Percentiles rank a stretch among this genome's conserved stretches.
Evolutionary conservation across 208 protist genomes (phyloP).

Genomic region (Acanthamoeba castellanii): DNA sequence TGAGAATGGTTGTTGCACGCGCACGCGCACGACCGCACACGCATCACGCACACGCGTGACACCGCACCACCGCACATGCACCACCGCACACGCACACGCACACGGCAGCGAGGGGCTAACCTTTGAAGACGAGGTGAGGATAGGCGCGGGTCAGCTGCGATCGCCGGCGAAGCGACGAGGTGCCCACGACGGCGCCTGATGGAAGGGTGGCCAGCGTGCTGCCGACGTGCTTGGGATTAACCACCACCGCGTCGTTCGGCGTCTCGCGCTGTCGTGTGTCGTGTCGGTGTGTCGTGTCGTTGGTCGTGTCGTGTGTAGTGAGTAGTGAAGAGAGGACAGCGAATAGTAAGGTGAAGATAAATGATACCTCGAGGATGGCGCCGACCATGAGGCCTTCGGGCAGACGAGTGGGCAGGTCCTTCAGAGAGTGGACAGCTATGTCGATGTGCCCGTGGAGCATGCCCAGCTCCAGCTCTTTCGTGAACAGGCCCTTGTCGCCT

Average conservation of each 20-base stretch:
- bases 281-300: neutral
- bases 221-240: slow-evolving; percentile 54
- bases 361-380: slow-evolving; percentile 48
- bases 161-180: slow-evolving; percentile 62
- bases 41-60: too few relatives aligned
- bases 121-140: slow-evolving; percentile 72
- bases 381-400: slow-evolving; percentile 69
- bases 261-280: neutral
- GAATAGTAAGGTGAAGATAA: neutral
- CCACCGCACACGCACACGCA: too few relatives aligned
- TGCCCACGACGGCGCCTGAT: slow-evolving; percentile 73
- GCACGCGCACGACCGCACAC: too few relatives aligned
- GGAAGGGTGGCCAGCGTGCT: slow-evolving; percentile 67
- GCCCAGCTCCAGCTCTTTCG: slow-evolving; percentile 77
- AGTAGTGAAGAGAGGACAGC: neutral
- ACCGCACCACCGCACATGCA: too few relatives aligned
- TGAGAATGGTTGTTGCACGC: too few relatives aligned
- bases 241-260: slow-evolving; percentile 67
- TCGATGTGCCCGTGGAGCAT: slow-evolving; percentile 73
- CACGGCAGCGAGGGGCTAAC: neutral
- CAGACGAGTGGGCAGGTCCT: slow-evolving; percentile 78
- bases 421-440: slow-evolving; percentile 79
- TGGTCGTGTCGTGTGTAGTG: neutral
- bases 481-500: slow-evolving; percentile 82
- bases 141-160: slow-evolving; percentile 68